phyloP scores from a whole-genome alignment of 139 green algal species.

The Picochlorum costavermella region DNA sequence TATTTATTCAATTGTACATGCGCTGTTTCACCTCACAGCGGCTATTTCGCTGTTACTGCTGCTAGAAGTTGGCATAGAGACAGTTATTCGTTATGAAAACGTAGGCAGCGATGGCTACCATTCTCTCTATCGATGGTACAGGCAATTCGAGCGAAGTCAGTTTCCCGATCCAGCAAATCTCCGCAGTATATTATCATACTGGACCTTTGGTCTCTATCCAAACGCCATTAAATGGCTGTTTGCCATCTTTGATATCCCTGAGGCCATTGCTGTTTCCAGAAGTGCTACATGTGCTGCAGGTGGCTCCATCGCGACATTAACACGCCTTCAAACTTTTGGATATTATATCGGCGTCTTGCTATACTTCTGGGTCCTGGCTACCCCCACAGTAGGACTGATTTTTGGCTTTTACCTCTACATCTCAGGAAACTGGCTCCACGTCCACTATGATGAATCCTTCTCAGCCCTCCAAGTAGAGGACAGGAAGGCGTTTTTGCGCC shows the following conservation, averaged over 20 bases:
- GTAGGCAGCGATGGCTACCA: slow-evolving; percentile 62
- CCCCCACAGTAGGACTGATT: slow-evolving; percentile 64
- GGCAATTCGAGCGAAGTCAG: slow-evolving; percentile 53
- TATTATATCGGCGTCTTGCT: slow-evolving; percentile 78
- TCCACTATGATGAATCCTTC: slow-evolving; percentile 85
- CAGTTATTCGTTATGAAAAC: slow-evolving; percentile 54
- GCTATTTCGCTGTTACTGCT: slow-evolving; percentile 68
- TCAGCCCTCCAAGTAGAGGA: slow-evolving; percentile 55
- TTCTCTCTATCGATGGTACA: slow-evolving; percentile 71
- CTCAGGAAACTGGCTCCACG: slow-evolving; percentile 56
- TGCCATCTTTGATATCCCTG: slow-evolving; percentile 71
- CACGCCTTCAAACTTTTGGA: slow-evolving; percentile 51
- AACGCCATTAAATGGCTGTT: slow-evolving; percentile 59
- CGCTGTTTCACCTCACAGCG: slow-evolving; percentile 44
- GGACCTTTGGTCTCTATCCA: slow-evolving; percentile 65
- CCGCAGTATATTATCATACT: slow-evolving; percentile 34
- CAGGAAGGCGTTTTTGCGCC: slow-evolving; percentile 68
- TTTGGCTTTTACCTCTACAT: slow-evolving; percentile 84
- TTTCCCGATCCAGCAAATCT: slow-evolving; percentile 79
- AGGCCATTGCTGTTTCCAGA: slow-evolving; percentile 65
- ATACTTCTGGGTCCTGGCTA: slow-evolving; percentile 88
- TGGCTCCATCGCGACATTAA: slow-evolving; percentile 30
- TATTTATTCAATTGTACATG: slow-evolving; percentile 46
- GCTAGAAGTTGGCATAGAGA: slow-evolving; percentile 77
- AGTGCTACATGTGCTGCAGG: slow-evolving; percentile 49